Evolutionary conservation across 176 grass and related monocot genomes (phyloP).

Genomic region (Lolium perenne): DNA sequence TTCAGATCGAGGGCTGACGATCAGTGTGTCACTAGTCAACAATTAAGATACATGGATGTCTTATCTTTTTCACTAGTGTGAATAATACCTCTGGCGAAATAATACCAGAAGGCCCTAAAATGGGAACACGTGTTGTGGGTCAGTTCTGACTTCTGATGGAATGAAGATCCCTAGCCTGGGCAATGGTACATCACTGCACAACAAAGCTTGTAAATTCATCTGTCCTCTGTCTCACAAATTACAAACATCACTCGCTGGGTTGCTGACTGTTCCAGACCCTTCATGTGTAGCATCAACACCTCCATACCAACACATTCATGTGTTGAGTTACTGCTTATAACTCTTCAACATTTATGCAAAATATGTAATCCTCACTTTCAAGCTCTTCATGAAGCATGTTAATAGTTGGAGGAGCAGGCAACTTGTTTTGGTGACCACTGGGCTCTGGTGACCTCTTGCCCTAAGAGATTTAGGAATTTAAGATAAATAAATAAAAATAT

Average conservation of each 20-base stretch:
- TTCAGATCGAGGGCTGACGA: not conserved
- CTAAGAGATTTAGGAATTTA: constrained; percentile 37
- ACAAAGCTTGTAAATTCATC: not conserved
- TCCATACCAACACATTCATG: not conserved
- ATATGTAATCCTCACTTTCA: constrained; percentile 83
- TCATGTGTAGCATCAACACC: not conserved
- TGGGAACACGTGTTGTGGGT: not conserved
- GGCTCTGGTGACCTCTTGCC: constrained; percentile 54
- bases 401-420: constrained; percentile 45
- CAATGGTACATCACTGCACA: not conserved
- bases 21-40: not conserved
- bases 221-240: not conserved
- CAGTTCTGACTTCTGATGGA: not conserved
- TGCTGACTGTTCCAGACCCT: not conserved
- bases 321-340: constrained; percentile 24
- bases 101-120: not conserved
- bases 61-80: too few species aligned
- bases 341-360: constrained; percentile 59
- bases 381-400: constrained; percentile 84
- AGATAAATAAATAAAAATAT: not conserved
- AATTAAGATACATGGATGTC: not conserved
- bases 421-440: constrained; percentile 10
- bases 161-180: not conserved
- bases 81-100: not conserved
- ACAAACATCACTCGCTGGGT: not conserved